Evolutionary conservation across 129 eudicot genomes (phyloP).

Genomic region (Centrapalus pauciflorus): DNA sequence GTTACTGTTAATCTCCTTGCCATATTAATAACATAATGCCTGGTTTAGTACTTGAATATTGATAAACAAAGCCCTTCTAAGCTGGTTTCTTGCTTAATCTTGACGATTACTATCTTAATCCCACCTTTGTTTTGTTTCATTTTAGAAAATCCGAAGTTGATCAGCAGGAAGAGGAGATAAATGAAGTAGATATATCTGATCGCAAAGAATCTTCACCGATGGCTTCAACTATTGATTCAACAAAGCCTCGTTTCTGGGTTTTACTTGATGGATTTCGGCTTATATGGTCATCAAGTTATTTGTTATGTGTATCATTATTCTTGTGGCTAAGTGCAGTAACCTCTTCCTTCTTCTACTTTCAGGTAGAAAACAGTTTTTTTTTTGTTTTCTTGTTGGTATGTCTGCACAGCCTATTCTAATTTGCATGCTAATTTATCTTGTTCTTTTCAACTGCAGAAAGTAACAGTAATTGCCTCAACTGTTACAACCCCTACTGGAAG

Average conservation of each 20-base stretch:
- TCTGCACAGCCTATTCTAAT: neutral
- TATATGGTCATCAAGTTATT: slow-evolving; percentile 74
- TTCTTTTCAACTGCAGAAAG: slow-evolving; percentile 60
- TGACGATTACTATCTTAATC: neutral
- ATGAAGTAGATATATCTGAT: slow-evolving; percentile 36
- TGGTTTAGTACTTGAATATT: neutral
- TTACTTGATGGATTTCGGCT: slow-evolving; percentile 77
- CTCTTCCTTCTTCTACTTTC: slow-evolving; percentile 95
- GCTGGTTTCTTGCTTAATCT: neutral
- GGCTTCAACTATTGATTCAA: slow-evolving; percentile 28
- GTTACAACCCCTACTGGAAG: slow-evolving; percentile 72
- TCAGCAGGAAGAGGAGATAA: slow-evolving; percentile 30
- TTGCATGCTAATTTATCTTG: slow-evolving; percentile 3
- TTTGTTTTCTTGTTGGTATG: neutral
- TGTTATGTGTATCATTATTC: slow-evolving; percentile 68
- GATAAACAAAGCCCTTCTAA: neutral
- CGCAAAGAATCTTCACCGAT: slow-evolving; percentile 37
- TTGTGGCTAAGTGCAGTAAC: slow-evolving; percentile 86
- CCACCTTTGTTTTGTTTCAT: slow-evolving; percentile 5
- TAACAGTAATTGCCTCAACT: slow-evolving; percentile 72
- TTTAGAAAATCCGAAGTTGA: slow-evolving; percentile 56
- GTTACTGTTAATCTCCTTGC: neutral
- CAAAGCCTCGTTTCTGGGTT: slow-evolving; percentile 69
- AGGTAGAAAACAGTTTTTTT: slow-evolving; percentile 40
- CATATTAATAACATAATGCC: neutral